These are phyloP conservation scores for Ogataea saltuana DNA, from an alignment of 805 yeast genomes.

Conservation along the genomic window DNA sequence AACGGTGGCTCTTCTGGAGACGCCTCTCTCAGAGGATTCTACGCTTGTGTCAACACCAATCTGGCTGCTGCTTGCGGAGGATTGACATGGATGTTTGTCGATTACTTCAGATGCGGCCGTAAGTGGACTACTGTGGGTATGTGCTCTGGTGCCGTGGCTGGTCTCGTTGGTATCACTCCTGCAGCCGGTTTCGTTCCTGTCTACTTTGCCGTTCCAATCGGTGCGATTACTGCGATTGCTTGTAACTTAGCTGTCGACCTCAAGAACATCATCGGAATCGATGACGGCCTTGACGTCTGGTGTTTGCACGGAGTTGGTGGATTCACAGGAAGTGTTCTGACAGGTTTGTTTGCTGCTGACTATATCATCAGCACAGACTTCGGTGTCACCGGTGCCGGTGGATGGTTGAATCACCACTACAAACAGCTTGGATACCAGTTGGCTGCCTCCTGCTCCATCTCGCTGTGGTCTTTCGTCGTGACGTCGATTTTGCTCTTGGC, in stretches of 20 bases:
- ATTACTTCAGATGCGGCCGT: slow-evolving; percentile 80
- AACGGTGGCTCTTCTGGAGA: slow-evolving; percentile 98
- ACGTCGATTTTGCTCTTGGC: slow-evolving; percentile 65
- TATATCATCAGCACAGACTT: slow-evolving; percentile 86
- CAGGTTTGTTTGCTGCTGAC: slow-evolving; percentile 92
- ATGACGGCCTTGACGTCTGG: slow-evolving; percentile 94
- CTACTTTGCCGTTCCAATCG: slow-evolving; percentile 84
- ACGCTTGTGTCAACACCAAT: slow-evolving; percentile 91
- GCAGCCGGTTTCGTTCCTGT: slow-evolving; percentile 96
- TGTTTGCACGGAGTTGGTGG: slow-evolving; percentile 96
- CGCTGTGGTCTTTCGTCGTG: slow-evolving; percentile 72
- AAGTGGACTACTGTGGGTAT: slow-evolving; percentile 93
- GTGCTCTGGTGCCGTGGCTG: slow-evolving; percentile 92
- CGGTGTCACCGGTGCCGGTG: slow-evolving; percentile 64
- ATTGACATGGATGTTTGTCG: slow-evolving; percentile 90
- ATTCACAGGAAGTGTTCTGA: slow-evolving; percentile 73
- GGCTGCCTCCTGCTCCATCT: slow-evolving; percentile 71
- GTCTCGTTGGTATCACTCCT: slow-evolving; percentile 93
- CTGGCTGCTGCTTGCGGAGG: slow-evolving; percentile 94
- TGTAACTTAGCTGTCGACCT: slow-evolving; percentile 87
- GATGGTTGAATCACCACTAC: slow-evolving; percentile 85
- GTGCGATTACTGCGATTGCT: slow-evolving; percentile 70
- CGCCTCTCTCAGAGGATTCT: slow-evolving; percentile 90
- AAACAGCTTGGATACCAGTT: slow-evolving; percentile 85
- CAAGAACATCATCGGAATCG: slow-evolving; percentile 70